These are phyloP conservation scores for Melanopsichium pennsylvanicum DNA, from an alignment of 1,284 basidiomycete genomes.

Conservation along the genomic window DNA sequence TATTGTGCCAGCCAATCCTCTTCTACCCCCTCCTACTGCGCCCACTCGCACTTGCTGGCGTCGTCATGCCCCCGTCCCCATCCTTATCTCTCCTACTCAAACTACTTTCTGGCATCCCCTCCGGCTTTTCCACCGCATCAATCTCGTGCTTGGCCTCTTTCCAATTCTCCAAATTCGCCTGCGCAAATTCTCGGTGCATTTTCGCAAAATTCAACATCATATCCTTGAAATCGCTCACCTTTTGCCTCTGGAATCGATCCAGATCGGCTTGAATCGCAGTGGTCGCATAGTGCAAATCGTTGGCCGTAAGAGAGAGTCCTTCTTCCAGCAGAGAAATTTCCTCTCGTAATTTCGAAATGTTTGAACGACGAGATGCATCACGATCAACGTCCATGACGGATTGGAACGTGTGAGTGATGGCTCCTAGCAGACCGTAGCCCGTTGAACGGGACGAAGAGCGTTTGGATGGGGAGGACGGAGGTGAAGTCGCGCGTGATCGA, in stretches of 20 bases:
- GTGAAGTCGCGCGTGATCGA: conserved; percentile 25
- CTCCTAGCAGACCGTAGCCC: conserved; percentile 79
- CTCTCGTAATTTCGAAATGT: conserved; percentile 92
- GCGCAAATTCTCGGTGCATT: conserved; percentile 80
- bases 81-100: conserved; percentile 31
- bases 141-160: conserved; percentile 92
- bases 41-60: too few species aligned
- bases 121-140: conserved; percentile 75
- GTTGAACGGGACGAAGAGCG: conserved; percentile 33
- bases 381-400: conserved; percentile 99
- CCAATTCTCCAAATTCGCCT: conserved; percentile 92
- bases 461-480: conserved; percentile 31
- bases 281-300: conserved; percentile 88
- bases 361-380: conserved; percentile 88
- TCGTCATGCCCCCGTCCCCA: too few species aligned
- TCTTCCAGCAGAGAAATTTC: conserved; percentile 72
- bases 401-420: conserved; percentile 91
- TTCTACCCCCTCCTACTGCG: conserved; percentile 16
- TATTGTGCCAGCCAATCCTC: not conserved
- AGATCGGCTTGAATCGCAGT: conserved; percentile 96
- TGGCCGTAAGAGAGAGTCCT: conserved; percentile 51
- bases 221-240: conserved; percentile 91
- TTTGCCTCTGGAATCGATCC: conserved; percentile 97
- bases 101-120: conserved; percentile 54
- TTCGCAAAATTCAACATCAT: conserved; percentile 89